Conservation (phyloP, 169 alveolate genomes). For the Prorocentrum cordatum region DNA sequence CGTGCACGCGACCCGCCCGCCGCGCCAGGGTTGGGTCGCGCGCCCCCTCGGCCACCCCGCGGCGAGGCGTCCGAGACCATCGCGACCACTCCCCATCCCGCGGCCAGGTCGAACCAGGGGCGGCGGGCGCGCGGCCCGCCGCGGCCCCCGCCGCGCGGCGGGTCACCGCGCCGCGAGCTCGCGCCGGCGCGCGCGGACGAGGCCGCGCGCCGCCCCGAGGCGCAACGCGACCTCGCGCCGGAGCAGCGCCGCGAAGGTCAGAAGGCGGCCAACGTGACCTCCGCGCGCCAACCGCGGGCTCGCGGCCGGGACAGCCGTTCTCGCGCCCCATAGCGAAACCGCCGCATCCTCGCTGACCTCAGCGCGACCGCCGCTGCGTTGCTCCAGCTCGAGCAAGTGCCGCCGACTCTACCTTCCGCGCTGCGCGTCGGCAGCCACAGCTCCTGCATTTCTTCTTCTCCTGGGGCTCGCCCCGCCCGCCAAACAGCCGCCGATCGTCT, state of each 20-base stretch:
- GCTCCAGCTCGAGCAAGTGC: conserved; percentile 7
- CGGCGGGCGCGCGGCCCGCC: not conserved
- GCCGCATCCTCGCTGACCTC: not conserved
- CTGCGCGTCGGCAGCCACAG: conserved; percentile 11
- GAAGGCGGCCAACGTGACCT: too few relatives aligned
- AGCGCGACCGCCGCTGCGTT: not conserved
- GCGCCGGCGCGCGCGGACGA: not conserved
- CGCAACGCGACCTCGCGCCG: too few relatives aligned
- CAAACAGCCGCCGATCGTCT: not conserved
- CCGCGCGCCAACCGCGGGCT: not conserved
- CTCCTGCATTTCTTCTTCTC: not conserved
- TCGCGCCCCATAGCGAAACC: not conserved
- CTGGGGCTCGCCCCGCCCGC: not conserved
- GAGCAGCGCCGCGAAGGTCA: too few relatives aligned
- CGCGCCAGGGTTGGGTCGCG: not conserved
- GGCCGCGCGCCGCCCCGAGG: not conserved
- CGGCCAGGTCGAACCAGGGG: not conserved
- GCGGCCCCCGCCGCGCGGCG: not conserved
- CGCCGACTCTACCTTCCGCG: not conserved
- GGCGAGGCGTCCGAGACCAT: conserved; percentile 9
- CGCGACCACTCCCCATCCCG: not conserved
- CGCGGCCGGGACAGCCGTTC: not conserved
- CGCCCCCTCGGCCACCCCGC: not conserved
- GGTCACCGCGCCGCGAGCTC: not conserved
- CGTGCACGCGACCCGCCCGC: not conserved